Evolutionary conservation across 2,329 filamentous ascomycete genomes (phyloP).

Genomic region (Elsinoe australis): DNA sequence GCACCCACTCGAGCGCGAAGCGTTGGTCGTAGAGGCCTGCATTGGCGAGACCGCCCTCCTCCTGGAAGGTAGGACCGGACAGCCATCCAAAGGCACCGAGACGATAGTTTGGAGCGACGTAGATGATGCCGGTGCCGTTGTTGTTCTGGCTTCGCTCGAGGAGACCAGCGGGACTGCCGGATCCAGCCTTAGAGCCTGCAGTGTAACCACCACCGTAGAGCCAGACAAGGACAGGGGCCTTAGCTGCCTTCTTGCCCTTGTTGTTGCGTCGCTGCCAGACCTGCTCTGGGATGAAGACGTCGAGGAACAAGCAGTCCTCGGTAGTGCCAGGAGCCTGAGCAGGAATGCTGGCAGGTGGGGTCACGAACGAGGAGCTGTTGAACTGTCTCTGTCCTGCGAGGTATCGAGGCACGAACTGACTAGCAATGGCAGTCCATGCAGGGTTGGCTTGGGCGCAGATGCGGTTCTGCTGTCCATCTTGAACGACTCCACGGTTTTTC

Average conservation of each 20-base stretch:
- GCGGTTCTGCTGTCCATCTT: slow-evolving; percentile 37
- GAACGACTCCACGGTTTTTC: slow-evolving; percentile 38
- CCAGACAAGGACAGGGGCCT: slow-evolving; percentile 35
- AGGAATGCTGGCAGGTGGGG: slow-evolving; percentile 3
- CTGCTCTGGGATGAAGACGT: slow-evolving; percentile 32
- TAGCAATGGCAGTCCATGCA: slow-evolving; percentile 37
- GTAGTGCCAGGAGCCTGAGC: slow-evolving; percentile 27
- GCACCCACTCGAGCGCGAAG: slow-evolving; percentile 51
- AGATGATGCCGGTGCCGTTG: slow-evolving; percentile 36
- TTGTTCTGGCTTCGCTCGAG: slow-evolving; percentile 37
- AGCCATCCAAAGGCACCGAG: slow-evolving; percentile 45
- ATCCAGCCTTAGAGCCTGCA: slow-evolving; percentile 32
- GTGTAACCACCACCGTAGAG: slow-evolving; percentile 47
- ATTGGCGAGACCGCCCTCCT: slow-evolving; percentile 40
- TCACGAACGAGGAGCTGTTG: slow-evolving; percentile 19
- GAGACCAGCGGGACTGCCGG: slow-evolving; percentile 34
- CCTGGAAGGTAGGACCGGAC: slow-evolving; percentile 38
- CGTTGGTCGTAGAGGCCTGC: slow-evolving; percentile 48
- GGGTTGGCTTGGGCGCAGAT: slow-evolving; percentile 42
- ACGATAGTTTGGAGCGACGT: slow-evolving; percentile 44
- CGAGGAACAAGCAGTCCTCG: slow-evolving; percentile 37
- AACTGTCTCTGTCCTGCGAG: slow-evolving; percentile 22
- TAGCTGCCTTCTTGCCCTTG: slow-evolving; percentile 30
- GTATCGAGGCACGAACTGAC: slow-evolving; percentile 31
- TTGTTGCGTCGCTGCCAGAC: too few species aligned